These are phyloP conservation scores for Sporothrix pallida DNA, from an alignment of 2,329 filamentous ascomycete genomes.

Conservation along the genomic window DNA sequence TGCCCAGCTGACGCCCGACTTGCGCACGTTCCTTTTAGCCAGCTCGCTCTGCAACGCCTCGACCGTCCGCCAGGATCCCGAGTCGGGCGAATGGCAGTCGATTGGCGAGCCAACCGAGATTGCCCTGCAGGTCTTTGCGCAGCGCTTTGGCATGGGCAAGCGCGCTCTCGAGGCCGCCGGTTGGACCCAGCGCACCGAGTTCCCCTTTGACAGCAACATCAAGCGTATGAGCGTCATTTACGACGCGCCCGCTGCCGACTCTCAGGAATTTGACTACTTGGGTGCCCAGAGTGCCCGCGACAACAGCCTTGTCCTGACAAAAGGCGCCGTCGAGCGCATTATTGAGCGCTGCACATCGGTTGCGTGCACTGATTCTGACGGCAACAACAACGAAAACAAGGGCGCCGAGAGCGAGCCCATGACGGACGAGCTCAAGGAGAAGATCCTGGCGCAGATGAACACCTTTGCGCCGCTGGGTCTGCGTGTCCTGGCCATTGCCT, in stretches of 20 bases:
- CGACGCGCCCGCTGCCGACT: slow-evolving; percentile 52
- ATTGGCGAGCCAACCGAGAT: slow-evolving; percentile 77
- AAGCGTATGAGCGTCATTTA: slow-evolving; percentile 84
- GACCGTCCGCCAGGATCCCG: slow-evolving; percentile 62
- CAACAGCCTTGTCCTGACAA: slow-evolving; percentile 63
- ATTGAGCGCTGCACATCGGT: slow-evolving; percentile 61
- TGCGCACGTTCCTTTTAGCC: slow-evolving; percentile 59
- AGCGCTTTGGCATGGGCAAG: slow-evolving; percentile 68
- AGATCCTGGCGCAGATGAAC: slow-evolving; percentile 61
- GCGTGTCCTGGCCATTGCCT: slow-evolving; percentile 73
- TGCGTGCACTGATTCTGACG: slow-evolving; percentile 40
- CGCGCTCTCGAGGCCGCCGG: slow-evolving; percentile 56
- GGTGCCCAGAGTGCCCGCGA: slow-evolving; percentile 7
- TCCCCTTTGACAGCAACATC: slow-evolving; percentile 78
- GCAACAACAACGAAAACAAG: slow-evolving; percentile 41
- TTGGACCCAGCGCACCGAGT: slow-evolving; percentile 72
- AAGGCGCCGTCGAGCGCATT: slow-evolving; percentile 67
- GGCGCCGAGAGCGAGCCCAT: slow-evolving; percentile 49
- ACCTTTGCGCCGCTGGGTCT: slow-evolving; percentile 69
- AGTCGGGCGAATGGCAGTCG: slow-evolving; percentile 66
- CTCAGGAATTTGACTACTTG: slow-evolving; percentile 41
- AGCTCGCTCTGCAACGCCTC: slow-evolving; percentile 69
- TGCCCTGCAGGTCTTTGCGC: slow-evolving; percentile 75
- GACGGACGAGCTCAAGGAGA: slow-evolving; percentile 57
- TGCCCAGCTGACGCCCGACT: slow-evolving; percentile 55